Evolutionary conservation across 257 asterid genomes (phyloP).

Genomic region (Ocimum tenuiflorum): DNA sequence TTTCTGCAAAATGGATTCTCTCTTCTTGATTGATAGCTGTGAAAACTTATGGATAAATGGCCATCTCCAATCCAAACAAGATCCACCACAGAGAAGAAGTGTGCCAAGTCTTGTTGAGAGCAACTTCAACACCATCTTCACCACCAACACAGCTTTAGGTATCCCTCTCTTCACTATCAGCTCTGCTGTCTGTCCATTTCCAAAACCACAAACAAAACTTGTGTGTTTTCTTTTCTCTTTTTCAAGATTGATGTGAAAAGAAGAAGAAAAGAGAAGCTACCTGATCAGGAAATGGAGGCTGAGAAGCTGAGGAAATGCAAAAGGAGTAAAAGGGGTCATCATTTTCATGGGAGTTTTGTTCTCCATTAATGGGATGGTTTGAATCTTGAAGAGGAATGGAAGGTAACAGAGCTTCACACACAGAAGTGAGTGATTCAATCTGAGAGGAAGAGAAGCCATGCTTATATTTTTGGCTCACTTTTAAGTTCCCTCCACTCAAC

Average conservation of each 20-base stretch:
- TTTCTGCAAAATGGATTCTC: constrained; percentile 44
- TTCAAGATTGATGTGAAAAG: no score
- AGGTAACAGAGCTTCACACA: constrained; percentile 64
- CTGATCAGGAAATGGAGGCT: constrained; percentile 47
- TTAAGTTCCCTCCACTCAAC: constrained; percentile 31
- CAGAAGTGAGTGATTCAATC: constrained; percentile 39
- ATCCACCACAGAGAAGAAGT: constrained; percentile 40
- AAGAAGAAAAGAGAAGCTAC: no score
- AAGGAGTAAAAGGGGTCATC: constrained; percentile 21
- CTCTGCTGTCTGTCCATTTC: constrained; percentile 43
- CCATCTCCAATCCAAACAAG: constrained; percentile 42
- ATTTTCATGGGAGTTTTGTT: not conserved
- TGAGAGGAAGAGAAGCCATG: constrained; percentile 62
- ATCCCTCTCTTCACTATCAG: constrained; percentile 35
- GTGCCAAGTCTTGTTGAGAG: constrained; percentile 56
- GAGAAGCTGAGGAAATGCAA: constrained; percentile 34
- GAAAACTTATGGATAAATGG: constrained; percentile 50
- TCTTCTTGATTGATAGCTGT: constrained; percentile 35
- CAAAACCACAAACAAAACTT: no score
- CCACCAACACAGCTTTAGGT: constrained; percentile 31
- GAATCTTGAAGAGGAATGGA: constrained; percentile 11
- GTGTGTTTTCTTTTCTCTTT: no score
- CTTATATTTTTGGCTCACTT: constrained; percentile 21
- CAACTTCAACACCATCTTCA: constrained; percentile 32
- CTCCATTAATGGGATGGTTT: no score